Percentiles rank a stretch among this genome's conserved stretches.
Evolutionary conservation across 192 early-diverging fungal species (phyloP).

Genomic region (Mortierella alpina): DNA sequence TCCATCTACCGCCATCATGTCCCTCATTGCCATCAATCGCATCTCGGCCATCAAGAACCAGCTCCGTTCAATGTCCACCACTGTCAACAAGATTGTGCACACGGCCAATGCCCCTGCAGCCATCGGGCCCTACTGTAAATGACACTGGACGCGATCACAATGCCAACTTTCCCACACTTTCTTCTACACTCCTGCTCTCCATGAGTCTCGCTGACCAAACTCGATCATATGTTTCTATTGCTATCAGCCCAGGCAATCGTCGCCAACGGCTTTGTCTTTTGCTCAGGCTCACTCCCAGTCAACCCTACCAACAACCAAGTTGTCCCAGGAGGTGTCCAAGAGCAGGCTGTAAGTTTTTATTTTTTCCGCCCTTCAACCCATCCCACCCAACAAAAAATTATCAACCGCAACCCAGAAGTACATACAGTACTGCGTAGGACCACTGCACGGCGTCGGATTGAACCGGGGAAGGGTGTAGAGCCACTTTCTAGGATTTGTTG

Average conservation of each 20-base stretch:
- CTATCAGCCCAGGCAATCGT: constrained; percentile 75
- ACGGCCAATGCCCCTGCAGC: constrained; percentile 76
- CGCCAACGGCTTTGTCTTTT: constrained; percentile 86
- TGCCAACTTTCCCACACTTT: not conserved
- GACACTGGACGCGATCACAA: not conserved
- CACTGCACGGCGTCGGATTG: not conserved
- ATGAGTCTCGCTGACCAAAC: not conserved
- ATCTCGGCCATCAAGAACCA: constrained; percentile 53
- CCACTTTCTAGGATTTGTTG: no score
- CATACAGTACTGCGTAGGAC: no score
- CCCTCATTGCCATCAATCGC: constrained; percentile 43
- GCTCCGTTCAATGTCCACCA: constrained; percentile 24
- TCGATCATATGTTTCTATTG: not conserved
- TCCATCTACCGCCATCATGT: constrained; percentile 8
- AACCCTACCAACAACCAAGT: constrained; percentile 82
- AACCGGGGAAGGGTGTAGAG: not conserved
- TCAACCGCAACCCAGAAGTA: not conserved
- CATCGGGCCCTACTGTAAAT: constrained; percentile 81
- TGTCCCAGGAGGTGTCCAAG: constrained; percentile 74
- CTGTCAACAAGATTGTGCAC: constrained; percentile 56
- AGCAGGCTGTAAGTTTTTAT: constrained; percentile 67
- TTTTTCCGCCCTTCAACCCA: not conserved
- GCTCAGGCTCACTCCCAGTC: constrained; percentile 81
- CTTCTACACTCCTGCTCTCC: not conserved
- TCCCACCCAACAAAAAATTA: constrained; percentile 18